A percentile compares a stretch with the other conserved stretches of the same genome.
phyloP scores from a whole-genome alignment of 352 stramenopile species.

The Phytophthora idaei region DNA sequence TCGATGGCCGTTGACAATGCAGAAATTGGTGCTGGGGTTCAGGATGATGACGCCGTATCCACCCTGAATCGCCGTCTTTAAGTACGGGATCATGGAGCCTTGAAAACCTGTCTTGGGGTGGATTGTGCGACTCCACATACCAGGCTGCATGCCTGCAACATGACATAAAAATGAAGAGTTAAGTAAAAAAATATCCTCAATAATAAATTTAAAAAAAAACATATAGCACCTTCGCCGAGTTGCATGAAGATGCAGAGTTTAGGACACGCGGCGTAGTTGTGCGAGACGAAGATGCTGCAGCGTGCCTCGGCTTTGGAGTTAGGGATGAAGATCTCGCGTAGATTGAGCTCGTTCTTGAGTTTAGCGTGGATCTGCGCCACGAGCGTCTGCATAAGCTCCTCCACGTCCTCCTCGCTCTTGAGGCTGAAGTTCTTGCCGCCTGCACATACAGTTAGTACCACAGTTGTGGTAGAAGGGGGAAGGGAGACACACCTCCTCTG shows the following conservation, averaged over 20 bases:
- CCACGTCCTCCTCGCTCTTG: conserved; percentile 82
- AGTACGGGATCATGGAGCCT: conserved; percentile 88
- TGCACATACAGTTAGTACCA: conserved; percentile 16
- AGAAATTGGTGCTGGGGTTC: conserved; percentile 86
- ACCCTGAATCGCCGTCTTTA: conserved; percentile 86
- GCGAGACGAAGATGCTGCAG: conserved; percentile 87
- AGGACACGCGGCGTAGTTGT: conserved; percentile 79
- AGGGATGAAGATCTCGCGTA: conserved; percentile 89
- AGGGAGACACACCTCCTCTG: conserved; percentile 43
- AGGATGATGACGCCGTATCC: conserved; percentile 83
- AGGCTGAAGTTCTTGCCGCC: conserved; percentile 78
- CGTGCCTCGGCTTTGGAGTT: conserved; percentile 87
- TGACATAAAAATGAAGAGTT: neutral
- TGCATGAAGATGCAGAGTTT: conserved; percentile 88
- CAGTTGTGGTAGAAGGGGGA: neutral
- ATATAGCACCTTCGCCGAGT: conserved; percentile 49
- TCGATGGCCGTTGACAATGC: conserved; percentile 77
- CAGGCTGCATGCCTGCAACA: conserved; percentile 60
- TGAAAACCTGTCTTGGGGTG: conserved; percentile 84
- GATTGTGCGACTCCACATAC: conserved; percentile 75
- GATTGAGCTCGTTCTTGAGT: conserved; percentile 82
- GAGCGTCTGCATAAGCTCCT: conserved; percentile 86
- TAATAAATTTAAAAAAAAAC: neutral
- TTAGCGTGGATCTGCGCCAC: conserved; percentile 86
- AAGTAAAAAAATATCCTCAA: conserved; percentile 2